phyloP scores from a whole-genome alignment of 805 yeast species.

The Lachancea waltii region DNA sequence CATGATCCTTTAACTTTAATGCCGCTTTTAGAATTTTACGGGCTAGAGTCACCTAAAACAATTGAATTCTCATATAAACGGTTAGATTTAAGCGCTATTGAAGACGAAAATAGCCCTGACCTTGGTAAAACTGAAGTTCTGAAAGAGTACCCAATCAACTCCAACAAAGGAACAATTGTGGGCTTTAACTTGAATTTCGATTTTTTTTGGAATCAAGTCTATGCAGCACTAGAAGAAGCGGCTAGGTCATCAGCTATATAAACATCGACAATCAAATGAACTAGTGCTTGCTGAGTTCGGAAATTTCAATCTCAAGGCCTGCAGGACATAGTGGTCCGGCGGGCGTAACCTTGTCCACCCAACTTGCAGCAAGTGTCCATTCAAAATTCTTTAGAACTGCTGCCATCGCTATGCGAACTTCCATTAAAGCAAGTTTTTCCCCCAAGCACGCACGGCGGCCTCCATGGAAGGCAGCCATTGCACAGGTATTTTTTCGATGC shows the following conservation, averaged over 20 bases:
- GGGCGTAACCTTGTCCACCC: conserved; percentile 48
- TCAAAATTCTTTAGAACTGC: conserved; percentile 35
- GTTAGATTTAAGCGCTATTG: conserved; percentile 23
- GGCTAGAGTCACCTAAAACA: conserved; percentile 20
- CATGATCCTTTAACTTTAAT: conserved; percentile 76
- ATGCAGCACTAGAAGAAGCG: conserved; percentile 34
- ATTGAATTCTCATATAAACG: conserved; percentile 19
- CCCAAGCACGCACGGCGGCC: conserved; percentile 56
- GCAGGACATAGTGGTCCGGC: conserved; percentile 54
- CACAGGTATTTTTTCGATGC: conserved; percentile 39
- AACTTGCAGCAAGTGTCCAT: conserved; percentile 35
- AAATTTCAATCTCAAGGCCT: conserved; percentile 29
- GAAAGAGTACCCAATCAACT: conserved; percentile 23
- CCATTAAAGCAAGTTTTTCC: conserved; percentile 48
- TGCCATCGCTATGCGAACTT: conserved; percentile 37
- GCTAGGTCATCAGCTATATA: conserved; percentile 21
- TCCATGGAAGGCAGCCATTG: conserved; percentile 52
- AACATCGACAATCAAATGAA: not conserved
- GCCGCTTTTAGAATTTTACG: conserved; percentile 44
- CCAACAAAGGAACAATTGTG: conserved; percentile 35
- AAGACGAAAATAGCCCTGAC: conserved; percentile 42
- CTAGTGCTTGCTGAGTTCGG: not conserved
- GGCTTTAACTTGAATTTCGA: conserved; percentile 36
- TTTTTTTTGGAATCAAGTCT: conserved; percentile 42
- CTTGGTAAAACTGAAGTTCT: conserved; percentile 48